Base-by-base conservation (phyloP, 768 basidiomycete species). In the Termitomyces sp. region DNA sequence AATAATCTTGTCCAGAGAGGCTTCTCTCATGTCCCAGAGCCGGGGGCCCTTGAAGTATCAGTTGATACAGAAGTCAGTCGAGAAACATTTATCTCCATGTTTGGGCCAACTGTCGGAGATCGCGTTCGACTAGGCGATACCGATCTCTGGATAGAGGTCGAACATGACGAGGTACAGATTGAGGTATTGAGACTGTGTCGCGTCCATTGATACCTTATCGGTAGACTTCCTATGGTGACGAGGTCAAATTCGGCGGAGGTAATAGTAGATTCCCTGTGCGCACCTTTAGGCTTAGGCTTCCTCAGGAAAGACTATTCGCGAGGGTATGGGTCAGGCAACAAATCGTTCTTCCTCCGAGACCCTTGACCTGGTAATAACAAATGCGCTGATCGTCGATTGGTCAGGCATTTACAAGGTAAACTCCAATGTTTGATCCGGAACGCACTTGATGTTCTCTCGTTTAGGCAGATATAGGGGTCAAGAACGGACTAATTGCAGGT, bases 191-290 rank as follows among this genome's bases (percentile, higher is more conserved):
- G 19, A 32, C 30, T 11, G 24, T 47, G 49, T 54, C 1, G 9
- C 14, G 22, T 58, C 49, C 24, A 26, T 32, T 2, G 30, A 34
- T n/a, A 2, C 30, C 15, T 45, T 40, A 5, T 50, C 14, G n/a
- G 5, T 55, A 91, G 85, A 90, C 95, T 5, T 74, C 84, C 3
- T 96, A 97, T 65, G 97, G 96, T 1, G 96, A 98, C 56, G 96
- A 98, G 71, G 88, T 91, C 72, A 98, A 98, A 72, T 99, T 99
- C 63, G 97, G 97, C 8, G 96, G 94, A 64, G 96, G 93, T 85
- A 63, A 58, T 71, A 57, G 41, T 45, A 21, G 24, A 40, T 51
- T 5, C 17, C 14, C 42, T 43, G 30, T 30, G 38, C 19, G 4
- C 37, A 9, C 19, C 2, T 43, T 45, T 45, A 17, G 45, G 3